Evolutionary conservation across 192 early-diverging fungal genomes (phyloP).

Genomic region (Entophlyctis luteolus): DNA sequence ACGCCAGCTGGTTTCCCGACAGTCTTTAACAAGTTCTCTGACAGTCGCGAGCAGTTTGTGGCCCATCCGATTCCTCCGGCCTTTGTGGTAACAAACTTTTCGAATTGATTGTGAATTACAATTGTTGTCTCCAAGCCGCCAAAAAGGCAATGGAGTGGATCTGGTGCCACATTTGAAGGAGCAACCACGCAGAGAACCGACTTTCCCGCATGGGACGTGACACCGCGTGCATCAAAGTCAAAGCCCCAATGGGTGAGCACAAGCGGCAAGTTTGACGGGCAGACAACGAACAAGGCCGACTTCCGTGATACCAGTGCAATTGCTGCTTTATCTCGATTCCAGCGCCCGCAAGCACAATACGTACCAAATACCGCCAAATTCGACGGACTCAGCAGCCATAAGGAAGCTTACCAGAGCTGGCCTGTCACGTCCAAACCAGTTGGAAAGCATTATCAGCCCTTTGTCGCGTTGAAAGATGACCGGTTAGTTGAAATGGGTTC

Average conservation of each 20-base stretch:
- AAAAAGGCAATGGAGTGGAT: conserved; percentile 31
- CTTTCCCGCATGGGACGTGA: conserved; percentile 38
- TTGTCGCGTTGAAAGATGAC: conserved; percentile 30
- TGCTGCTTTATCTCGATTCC: conserved; percentile 27
- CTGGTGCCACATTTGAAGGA: conserved; percentile 31
- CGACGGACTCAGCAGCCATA: conserved; percentile 34
- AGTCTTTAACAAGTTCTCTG: not conserved
- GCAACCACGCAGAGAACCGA: conserved; percentile 42
- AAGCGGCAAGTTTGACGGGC: conserved; percentile 36
- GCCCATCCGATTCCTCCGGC: conserved; percentile 33
- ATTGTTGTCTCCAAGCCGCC: conserved; percentile 16
- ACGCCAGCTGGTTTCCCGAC: not conserved
- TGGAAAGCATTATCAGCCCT: conserved; percentile 16
- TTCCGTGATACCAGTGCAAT: conserved; percentile 28
- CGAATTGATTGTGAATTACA: not conserved
- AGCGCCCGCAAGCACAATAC: conserved; percentile 28
- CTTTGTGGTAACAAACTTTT: conserved; percentile 21
- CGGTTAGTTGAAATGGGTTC: conserved; percentile 22
- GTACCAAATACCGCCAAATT: conserved; percentile 38
- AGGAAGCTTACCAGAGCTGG: conserved; percentile 40
- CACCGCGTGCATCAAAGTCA: conserved; percentile 1
- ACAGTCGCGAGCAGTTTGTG: conserved; percentile 44
- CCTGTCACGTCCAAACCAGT: conserved; percentile 24
- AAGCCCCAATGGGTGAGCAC: conserved; percentile 24
- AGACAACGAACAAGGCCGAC: conserved; percentile 39